Base-by-base conservation (phyloP, 108 stramenopile genomes). In the Chaetoceros tenuissimus region DNA sequence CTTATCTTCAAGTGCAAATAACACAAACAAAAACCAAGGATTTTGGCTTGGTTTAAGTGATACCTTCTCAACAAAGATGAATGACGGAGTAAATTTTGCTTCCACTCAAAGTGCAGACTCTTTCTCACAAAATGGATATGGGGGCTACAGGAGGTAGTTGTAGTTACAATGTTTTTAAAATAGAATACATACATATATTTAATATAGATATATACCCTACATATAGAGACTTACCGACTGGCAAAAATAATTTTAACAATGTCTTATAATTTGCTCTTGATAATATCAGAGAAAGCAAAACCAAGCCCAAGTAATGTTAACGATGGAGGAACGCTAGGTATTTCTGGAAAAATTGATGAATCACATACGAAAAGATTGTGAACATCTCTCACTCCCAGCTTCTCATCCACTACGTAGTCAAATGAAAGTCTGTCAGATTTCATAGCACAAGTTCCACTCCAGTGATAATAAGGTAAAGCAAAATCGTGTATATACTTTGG, bases 261-360 rank as follows among this genome's bases (percentile, higher is more conserved):
- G n/a, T n/a, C n/a, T n/a, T n/a, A n/a, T n/a, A n/a, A n/a, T n/a
- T n/a, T n/a, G n/a, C n/a, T n/a, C n/a, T n/a, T n/a, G n/a, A n/a
- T n/a, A n/a, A 40, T 40, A 40, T 13, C 34, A 40, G 34, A 43
- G 5, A 66, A 62, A 2, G 63, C 74, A 54, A 68, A 71, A 16
- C 88, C 88, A 56, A 89, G 51, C 23, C 75, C 65, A 17, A 82
- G 74, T 43, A 84, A 89, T 22, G 88, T 85, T 60, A 89, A 64
- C 2, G 88, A 78, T 2, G 84, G 75, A 10, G 88, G 88, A 23
- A 57, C 77, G 0, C 80, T 77, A 7, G 81, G 31, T 20, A 57
- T 62, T 3, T 31, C 24, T 3, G 88, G 81, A 66, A 85, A 78
- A 28, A 84, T 73, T 3, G 83, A 85, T 20, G 84, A 80, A 67